Percentiles rank a stretch among this genome's conserved stretches.
These are phyloP conservation scores for Suillus sp. DNA, from an alignment of 768 basidiomycete species.

Conservation along the genomic window DNA sequence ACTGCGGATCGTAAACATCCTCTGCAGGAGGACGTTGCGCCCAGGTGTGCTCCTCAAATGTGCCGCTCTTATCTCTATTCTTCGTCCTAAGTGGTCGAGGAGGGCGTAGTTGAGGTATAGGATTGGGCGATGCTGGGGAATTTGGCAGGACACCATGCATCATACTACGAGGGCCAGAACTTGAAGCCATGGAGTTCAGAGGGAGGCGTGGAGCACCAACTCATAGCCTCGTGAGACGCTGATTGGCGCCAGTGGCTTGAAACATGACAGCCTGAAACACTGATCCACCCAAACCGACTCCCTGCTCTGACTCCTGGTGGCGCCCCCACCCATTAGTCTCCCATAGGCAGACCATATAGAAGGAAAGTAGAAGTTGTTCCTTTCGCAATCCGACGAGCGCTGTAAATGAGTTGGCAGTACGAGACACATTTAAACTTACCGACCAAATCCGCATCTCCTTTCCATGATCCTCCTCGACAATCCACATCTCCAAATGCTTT, in stretches of 20 bases:
- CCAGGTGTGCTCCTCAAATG: constrained; percentile 79
- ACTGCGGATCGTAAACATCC: constrained; percentile 80
- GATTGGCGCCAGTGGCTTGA: constrained; percentile 45
- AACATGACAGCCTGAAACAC: constrained; percentile 40
- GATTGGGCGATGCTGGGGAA: constrained; percentile 23
- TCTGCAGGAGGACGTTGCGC: constrained; percentile 89
- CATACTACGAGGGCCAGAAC: constrained; percentile 15
- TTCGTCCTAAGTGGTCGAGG: constrained; percentile 27
- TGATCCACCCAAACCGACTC: background rate
- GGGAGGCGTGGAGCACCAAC: constrained; percentile 22
- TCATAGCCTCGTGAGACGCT: constrained; percentile 6
- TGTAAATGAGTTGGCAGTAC: background rate
- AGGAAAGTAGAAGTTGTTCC: background rate
- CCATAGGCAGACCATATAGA: background rate
- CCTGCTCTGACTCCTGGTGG: no score
- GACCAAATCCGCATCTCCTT: background rate
- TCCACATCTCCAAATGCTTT: background rate
- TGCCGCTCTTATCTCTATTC: constrained; percentile 43
- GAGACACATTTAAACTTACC: background rate
- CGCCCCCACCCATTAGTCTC: constrained; percentile 37
- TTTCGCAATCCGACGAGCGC: background rate
- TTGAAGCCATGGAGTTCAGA: constrained; percentile 34
- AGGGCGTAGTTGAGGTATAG: constrained; percentile 19
- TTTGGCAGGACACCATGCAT: constrained; percentile 20
- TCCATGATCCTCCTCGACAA: background rate